Base-by-base conservation (phyloP, 1,139 yeast species). In the Yamadazyma buinensis region DNA sequence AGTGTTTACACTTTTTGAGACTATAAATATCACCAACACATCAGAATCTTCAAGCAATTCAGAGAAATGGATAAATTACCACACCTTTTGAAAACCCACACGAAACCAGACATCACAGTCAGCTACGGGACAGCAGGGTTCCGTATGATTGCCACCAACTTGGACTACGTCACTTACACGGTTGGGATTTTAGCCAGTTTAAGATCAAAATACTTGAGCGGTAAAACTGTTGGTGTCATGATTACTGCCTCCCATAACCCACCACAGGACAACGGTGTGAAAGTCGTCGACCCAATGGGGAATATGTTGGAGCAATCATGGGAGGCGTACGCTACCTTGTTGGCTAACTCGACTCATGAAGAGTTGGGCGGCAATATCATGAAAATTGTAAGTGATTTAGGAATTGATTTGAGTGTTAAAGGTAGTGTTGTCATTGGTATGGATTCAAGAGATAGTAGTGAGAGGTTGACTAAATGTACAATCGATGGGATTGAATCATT, bases 191-290 rank as follows among this genome's bases (percentile, higher is more conserved):
- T 90, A 28, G 97, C 98, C 1, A 66, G 82, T 4, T 65, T 92
- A 45, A 72, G 98, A 53, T 88, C 97, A 17, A 75, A 83, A 44
- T 73, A 66, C 45, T 64, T 84, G 31, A 61, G 64, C 2, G 88
- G 95, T 2, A 67, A 82, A 51, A 76, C 85, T 15, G 75, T 90
- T 30, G 95, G 95, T 15, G 83, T 88, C 9, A 92, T 94, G 97
- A 80, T 94, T 49, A 94, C 98, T 2, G 98, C 98, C 0, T 86
- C 96, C 1, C 98, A 92, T 57, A 92, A 92, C 51, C 97, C 97
- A 0, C 95, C 97, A 0, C 71, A 69, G 33, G 98, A 92, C 53
- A 92, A 92, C 49, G 98, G 98, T n/a, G 95, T 92, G 38, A 92
- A 92, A 61, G 71, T 92, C 17, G 88, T 90, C 26, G 98, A 92